A percentile compares a stretch with the other conserved stretches of the same genome.
phyloP scores from a whole-genome alignment of 129 eudicot genomes.

The Chrysanthemum makinoi region DNA sequence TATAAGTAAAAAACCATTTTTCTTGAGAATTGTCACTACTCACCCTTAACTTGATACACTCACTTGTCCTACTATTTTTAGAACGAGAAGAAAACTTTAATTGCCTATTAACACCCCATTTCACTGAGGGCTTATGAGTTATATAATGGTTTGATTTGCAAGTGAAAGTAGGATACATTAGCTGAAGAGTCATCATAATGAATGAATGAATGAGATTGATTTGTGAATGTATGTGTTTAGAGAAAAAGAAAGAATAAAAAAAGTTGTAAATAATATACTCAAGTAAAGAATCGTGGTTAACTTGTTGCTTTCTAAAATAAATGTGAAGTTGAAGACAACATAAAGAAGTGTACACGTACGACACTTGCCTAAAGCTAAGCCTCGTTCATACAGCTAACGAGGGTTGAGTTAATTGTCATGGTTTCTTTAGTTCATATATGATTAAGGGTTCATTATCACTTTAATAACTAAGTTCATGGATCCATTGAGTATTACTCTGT shows the following conservation, averaged over 20 bases:
- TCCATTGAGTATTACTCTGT: too few species aligned
- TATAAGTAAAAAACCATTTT: too few species aligned
- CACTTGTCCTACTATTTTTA: neutral
- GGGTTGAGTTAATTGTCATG: too few species aligned
- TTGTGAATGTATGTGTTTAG: neutral
- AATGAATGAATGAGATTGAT: neutral
- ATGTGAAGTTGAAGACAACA: slow-evolving; percentile 12
- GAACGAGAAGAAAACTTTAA: neutral
- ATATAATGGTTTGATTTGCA: slow-evolving; percentile 1
- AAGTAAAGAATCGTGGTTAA: slow-evolving; percentile 9
- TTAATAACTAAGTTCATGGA: too few species aligned
- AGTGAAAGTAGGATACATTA: slow-evolving; percentile 10
- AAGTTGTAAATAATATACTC: neutral
- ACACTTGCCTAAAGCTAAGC: too few species aligned
- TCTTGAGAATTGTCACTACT: slow-evolving; percentile 15
- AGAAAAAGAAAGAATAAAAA: neutral
- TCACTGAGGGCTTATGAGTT: neutral
- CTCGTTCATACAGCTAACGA: too few species aligned
- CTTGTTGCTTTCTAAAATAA: neutral
- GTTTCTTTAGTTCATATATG: too few species aligned
- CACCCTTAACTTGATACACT: slow-evolving; percentile 7
- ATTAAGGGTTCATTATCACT: too few species aligned
- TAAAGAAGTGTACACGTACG: too few species aligned
- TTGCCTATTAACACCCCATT: neutral
- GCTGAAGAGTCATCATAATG: slow-evolving; percentile 1